Evolutionary conservation across 164 flowering plant genomes (phyloP).

Genomic region (Vitis labrusca): DNA sequence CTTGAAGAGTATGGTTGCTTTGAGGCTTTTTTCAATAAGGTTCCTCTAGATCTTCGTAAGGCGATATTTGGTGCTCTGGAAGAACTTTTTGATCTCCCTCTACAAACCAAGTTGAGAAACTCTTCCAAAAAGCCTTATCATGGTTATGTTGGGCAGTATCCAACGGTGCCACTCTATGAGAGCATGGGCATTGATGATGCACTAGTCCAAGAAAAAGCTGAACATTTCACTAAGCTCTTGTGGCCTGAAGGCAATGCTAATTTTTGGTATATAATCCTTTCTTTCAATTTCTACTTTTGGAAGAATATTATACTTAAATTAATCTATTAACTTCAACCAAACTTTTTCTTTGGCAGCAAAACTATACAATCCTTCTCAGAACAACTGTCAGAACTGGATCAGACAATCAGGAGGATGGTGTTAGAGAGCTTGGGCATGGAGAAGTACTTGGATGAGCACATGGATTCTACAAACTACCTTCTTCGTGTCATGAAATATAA

Average conservation of each 20-base stretch:
- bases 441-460: slow-evolving; percentile 49
- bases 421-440: slow-evolving; percentile 57
- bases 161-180: slow-evolving; percentile 44
- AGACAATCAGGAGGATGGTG: slow-evolving; percentile 50
- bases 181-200: slow-evolving; percentile 51
- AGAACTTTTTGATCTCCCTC: slow-evolving; percentile 55
- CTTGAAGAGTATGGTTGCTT: slow-evolving; percentile 59
- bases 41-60: slow-evolving; percentile 27
- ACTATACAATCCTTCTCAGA: slow-evolving; percentile 34
- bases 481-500: slow-evolving; percentile 54
- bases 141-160: slow-evolving; percentile 53
- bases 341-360: slow-evolving; percentile 26
- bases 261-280: slow-evolving; percentile 40
- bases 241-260: slow-evolving; percentile 60
- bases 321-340: not conserved
- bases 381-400: slow-evolving; percentile 44
- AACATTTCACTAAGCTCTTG: slow-evolving; percentile 20
- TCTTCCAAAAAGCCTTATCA: slow-evolving; percentile 41
- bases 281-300: not conserved
- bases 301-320: not conserved
- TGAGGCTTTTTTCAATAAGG: slow-evolving; percentile 37
- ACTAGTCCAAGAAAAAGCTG: slow-evolving; percentile 9
- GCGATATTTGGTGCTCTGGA: slow-evolving; percentile 21
- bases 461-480: slow-evolving; percentile 50
- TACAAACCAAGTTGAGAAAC: slow-evolving; percentile 40